Conservation (phyloP, 2,329 filamentous ascomycete species). For the Lachnellula arida region DNA sequence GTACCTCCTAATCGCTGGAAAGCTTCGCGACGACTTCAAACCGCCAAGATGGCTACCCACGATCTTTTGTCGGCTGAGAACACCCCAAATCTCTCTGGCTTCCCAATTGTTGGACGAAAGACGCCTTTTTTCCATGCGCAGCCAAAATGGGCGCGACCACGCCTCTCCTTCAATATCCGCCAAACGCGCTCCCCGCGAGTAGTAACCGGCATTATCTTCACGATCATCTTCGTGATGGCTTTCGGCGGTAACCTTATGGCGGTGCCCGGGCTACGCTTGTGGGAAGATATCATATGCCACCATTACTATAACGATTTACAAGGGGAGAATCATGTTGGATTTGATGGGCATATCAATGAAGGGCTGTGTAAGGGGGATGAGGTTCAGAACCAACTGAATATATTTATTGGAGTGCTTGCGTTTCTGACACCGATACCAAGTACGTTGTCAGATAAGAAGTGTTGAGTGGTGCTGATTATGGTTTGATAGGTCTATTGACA, state of each 20-base stretch:
- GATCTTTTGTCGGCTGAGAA: background rate
- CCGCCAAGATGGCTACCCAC: background rate
- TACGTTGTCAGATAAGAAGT: slow-evolving; percentile 8
- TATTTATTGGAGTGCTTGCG: slow-evolving; percentile 31
- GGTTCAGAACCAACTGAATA: slow-evolving; percentile 35
- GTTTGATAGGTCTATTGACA: slow-evolving; percentile 27
- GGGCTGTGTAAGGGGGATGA: slow-evolving; percentile 34
- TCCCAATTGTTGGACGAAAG: no score
- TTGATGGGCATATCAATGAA: slow-evolving; percentile 32
- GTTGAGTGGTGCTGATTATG: background rate
- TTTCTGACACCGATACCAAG: slow-evolving; percentile 32
- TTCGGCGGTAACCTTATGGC: slow-evolving; percentile 30
- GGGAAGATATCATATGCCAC: slow-evolving; percentile 39
- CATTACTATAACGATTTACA: slow-evolving; percentile 32
- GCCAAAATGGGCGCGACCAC: background rate
- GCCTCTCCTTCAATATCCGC: background rate
- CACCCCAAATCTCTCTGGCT: background rate
- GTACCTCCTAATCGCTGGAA: background rate
- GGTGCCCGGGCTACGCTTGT: slow-evolving; percentile 34
- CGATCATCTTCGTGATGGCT: slow-evolving; percentile 30
- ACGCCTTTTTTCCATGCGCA: background rate
- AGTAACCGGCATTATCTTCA: slow-evolving; percentile 31
- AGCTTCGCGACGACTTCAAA: background rate
- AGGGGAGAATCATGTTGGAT: slow-evolving; percentile 20
- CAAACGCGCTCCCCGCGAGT: slow-evolving; percentile 24